phyloP scores from a whole-genome alignment of 305 asterid species.

The Ilex paraguariensis region DNA sequence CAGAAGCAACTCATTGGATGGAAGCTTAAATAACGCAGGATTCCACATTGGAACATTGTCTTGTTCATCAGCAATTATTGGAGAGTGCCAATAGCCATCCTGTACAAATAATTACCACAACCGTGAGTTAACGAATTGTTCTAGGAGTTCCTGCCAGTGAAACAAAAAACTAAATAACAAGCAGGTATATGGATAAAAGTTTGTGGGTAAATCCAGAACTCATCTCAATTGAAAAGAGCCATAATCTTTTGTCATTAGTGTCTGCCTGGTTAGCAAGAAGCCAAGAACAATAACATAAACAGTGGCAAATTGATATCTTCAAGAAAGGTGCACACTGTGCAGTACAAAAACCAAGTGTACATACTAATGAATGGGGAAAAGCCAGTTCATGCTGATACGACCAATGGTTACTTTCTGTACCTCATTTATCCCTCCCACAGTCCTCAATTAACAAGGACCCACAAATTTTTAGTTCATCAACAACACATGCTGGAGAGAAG shows the following conservation, averaged over 20 bases:
- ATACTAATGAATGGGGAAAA: no score
- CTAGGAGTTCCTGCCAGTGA: not conserved
- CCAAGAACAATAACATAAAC: no score
- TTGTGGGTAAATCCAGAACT: not conserved
- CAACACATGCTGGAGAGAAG: not conserved
- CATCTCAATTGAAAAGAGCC: not conserved
- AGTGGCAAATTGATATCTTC: no score
- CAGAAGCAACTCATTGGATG: conserved; percentile 62
- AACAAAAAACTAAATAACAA: not conserved
- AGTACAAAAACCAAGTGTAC: no score
- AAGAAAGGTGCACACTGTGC: no score
- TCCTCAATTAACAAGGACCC: no score
- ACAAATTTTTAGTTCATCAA: no score
- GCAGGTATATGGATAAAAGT: not conserved
- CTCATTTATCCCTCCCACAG: no score
- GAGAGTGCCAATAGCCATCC: conserved; percentile 74
- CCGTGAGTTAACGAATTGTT: not conserved
- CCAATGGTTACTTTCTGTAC: no score
- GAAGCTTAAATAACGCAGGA: conserved; percentile 75
- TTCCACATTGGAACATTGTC: conserved; percentile 82
- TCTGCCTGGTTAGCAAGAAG: no score
- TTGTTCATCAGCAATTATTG: conserved; percentile 69
- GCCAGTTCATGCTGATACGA: no score
- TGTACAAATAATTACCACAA: conserved; percentile 16
- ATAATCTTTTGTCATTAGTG: not conserved